A percentile compares a stretch with the other conserved stretches of the same genome.
Evolutionary conservation across 2,329 filamentous ascomycete genomes (phyloP).

Genomic region (Stachybotrys chlorohalonatus): DNA sequence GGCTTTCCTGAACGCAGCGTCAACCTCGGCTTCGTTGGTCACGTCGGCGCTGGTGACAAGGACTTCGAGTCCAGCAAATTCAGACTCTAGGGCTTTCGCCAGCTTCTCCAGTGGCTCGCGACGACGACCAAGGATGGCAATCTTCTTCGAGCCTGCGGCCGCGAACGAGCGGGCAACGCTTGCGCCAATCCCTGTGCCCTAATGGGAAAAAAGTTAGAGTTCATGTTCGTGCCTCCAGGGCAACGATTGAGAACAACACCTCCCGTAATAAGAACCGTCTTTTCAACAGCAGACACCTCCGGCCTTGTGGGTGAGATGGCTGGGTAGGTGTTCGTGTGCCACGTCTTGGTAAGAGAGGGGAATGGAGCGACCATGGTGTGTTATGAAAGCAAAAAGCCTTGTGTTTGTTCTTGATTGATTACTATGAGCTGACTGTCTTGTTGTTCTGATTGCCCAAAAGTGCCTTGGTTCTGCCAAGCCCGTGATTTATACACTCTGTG

Average conservation of each 20-base stretch:
- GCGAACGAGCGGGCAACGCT: conserved; percentile 33
- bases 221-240: neutral
- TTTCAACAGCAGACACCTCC: neutral
- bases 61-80: conserved; percentile 9
- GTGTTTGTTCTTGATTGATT: too few species aligned
- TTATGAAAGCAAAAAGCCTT: neutral
- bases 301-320: neutral
- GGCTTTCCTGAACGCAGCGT: conserved; percentile 3
- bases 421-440: neutral
- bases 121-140: conserved; percentile 35
- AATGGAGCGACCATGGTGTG: neutral
- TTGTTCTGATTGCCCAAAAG: neutral
- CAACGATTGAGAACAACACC: neutral
- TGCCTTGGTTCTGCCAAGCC: too few species aligned
- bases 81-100: conserved; percentile 4
- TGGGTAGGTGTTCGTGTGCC: neutral
- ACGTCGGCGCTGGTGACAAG: conserved; percentile 8
- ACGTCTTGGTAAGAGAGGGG: conserved; percentile 5
- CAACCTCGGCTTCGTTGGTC: conserved; percentile 4
- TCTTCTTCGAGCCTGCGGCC: conserved; percentile 29
- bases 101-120: conserved; percentile 12
- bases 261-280: conserved; percentile 2
- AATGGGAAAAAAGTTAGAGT: neutral
- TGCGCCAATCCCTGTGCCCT: conserved; percentile 39
- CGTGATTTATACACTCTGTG: too few species aligned